A percentile compares a stretch with the other conserved stretches of the same genome.
Conservation (phyloP, 306 rosid species). For the Prunus salicina region DNA sequence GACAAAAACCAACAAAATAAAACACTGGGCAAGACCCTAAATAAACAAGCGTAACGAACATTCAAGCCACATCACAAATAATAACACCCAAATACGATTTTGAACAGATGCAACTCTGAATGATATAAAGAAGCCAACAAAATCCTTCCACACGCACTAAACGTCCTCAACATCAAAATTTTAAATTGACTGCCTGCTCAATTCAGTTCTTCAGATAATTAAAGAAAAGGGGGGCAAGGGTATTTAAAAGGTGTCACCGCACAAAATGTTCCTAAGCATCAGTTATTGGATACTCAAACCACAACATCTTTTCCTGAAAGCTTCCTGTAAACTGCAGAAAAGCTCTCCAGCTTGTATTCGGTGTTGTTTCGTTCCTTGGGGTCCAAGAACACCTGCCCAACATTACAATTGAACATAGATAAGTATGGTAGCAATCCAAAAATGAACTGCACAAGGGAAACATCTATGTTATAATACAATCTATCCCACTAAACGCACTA, state of each 20-base stretch:
- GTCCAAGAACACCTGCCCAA: constrained; percentile 47
- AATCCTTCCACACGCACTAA: background rate
- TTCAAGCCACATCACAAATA: too few species aligned
- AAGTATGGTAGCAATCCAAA: background rate
- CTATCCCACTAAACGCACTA: background rate
- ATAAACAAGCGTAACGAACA: too few species aligned
- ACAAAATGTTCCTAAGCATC: constrained; percentile 31
- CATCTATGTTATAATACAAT: too few species aligned
- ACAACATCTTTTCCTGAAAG: too few species aligned
- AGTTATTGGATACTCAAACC: constrained; percentile 18
- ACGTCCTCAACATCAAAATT: constrained; percentile 1
- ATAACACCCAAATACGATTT: too few species aligned
- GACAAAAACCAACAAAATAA: too few species aligned
- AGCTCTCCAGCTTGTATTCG: constrained; percentile 24
- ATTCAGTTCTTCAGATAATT: background rate
- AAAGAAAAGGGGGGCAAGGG: background rate
- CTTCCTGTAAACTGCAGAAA: too few species aligned
- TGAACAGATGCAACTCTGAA: too few species aligned
- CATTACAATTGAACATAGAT: background rate
- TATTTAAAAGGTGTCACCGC: too few species aligned
- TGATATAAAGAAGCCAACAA: background rate
- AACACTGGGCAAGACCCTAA: too few species aligned
- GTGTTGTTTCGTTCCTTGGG: constrained; percentile 69
- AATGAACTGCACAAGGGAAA: too few species aligned
- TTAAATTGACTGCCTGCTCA: background rate